Conservation (phyloP, 1,284 basidiomycete genomes). For the Ceratorhiza oryzae-sativae region DNA sequence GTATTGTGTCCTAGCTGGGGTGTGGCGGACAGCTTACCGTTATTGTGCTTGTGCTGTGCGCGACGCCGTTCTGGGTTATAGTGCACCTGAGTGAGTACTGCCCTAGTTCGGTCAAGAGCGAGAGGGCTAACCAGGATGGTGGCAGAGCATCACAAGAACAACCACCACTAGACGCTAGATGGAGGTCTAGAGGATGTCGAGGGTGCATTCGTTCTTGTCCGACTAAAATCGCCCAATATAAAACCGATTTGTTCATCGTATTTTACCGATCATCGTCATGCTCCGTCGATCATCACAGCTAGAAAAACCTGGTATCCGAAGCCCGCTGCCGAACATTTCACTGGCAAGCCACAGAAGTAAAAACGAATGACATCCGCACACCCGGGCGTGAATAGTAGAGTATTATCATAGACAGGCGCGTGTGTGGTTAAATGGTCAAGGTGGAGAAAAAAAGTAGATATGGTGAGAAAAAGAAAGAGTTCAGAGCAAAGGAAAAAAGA, state of each 20-base stretch:
- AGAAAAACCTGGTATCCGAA: slow-evolving; percentile 1
- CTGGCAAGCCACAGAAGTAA: slow-evolving; percentile 1
- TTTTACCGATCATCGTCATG: slow-evolving; percentile 1
- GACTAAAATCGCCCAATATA: slow-evolving; percentile 16
- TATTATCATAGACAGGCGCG: slow-evolving; percentile 29
- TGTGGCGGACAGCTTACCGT: background rate
- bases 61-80: slow-evolving; percentile 47
- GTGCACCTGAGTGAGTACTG: slow-evolving; percentile 77
- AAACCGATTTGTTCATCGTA: background rate
- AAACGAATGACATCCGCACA: slow-evolving; percentile 38
- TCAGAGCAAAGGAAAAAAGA: background rate
- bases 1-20: slow-evolving; percentile 51
- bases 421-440: slow-evolving; percentile 11
- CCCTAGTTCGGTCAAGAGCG: background rate
- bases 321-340: slow-evolving; percentile 3
- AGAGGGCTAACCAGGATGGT: background rate
- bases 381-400: slow-evolving; percentile 26
- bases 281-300: background rate
- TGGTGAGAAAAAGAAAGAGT: slow-evolving; percentile 4
- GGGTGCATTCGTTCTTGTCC: background rate
- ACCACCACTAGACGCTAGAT: slow-evolving; percentile 63
- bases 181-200: background rate
- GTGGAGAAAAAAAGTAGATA: background rate
- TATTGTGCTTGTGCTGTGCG: slow-evolving; percentile 36
- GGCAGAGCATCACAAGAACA: slow-evolving; percentile 87